Evolutionary conservation across 2,329 filamentous ascomycete species (phyloP).

Genomic region (Ascocoryne sarcoides): DNA sequence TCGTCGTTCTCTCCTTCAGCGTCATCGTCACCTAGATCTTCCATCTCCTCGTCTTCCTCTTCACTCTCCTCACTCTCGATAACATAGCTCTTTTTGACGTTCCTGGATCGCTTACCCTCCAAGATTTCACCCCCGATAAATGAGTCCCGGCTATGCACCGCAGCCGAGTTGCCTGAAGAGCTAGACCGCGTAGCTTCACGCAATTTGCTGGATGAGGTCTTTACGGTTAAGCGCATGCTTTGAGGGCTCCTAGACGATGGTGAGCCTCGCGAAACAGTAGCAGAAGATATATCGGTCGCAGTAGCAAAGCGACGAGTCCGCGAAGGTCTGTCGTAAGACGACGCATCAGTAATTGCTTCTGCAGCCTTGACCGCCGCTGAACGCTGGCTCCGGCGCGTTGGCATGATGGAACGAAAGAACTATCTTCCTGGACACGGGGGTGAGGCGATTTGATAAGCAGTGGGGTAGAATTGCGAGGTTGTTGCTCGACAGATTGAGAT

Average conservation of each 20-base stretch:
- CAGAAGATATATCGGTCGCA: slow-evolving; percentile 16
- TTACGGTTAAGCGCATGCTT: slow-evolving; percentile 28
- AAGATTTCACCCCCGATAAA: slow-evolving; percentile 26
- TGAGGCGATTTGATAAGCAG: slow-evolving; percentile 1
- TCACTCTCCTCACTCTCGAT: slow-evolving; percentile 34
- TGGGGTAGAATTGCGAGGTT: not conserved
- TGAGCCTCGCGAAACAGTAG: slow-evolving; percentile 26
- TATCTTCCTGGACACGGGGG: not conserved
- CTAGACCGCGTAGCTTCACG: slow-evolving; percentile 25
- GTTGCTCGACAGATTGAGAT: not conserved
- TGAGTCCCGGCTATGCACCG: slow-evolving; percentile 16
- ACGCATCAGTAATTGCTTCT: slow-evolving; percentile 23
- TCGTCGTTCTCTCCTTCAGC: slow-evolving; percentile 33
- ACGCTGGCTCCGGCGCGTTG: slow-evolving; percentile 25
- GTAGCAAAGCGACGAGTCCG: slow-evolving; percentile 23
- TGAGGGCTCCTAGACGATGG: slow-evolving; percentile 18
- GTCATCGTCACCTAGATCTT: slow-evolving; percentile 12
- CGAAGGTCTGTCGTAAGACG: slow-evolving; percentile 18
- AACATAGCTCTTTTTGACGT: slow-evolving; percentile 32
- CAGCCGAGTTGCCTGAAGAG: slow-evolving; percentile 12
- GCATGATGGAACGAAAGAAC: slow-evolving; percentile 11
- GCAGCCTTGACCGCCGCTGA: slow-evolving; percentile 22
- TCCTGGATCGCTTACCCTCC: slow-evolving; percentile 25
- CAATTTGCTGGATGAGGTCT: slow-evolving; percentile 28
- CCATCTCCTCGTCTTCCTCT: slow-evolving; percentile 21